Evolutionary conservation across 176 grass and related monocot species (phyloP).

Genomic region (Typha latifolia): DNA sequence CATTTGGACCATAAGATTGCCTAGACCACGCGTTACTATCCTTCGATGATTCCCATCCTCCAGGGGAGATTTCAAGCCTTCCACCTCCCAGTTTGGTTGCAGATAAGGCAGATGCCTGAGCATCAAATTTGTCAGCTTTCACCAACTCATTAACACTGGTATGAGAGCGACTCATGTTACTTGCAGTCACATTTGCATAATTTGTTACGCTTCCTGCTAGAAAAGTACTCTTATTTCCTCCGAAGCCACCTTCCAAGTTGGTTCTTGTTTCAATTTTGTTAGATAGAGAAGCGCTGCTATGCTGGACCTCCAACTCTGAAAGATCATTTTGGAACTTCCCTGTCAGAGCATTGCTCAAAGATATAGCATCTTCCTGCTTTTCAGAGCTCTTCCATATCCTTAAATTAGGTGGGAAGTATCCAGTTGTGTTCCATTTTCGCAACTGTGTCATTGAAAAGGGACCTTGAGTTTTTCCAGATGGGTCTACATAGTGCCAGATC

Average conservation of each 20-base stretch:
- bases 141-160: background rate
- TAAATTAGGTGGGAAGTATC: slow-evolving; percentile 75
- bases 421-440: slow-evolving; percentile 83
- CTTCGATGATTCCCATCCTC: background rate
- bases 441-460: slow-evolving; percentile 91
- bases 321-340: slow-evolving; percentile 82
- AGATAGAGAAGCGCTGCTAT: slow-evolving; percentile 28
- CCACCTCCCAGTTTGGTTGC: background rate
- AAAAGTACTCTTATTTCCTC: slow-evolving; percentile 3
- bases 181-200: background rate
- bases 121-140: background rate
- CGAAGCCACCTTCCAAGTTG: slow-evolving; percentile 28
- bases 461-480: slow-evolving; percentile 80
- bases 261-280: slow-evolving; percentile 19
- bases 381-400: slow-evolving; percentile 81
- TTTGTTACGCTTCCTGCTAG: slow-evolving; percentile 22
- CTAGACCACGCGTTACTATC: background rate
- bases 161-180: background rate
- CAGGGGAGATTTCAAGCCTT: background rate
- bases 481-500: slow-evolving; percentile 88
- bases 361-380: slow-evolving; percentile 81
- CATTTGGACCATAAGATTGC: background rate
- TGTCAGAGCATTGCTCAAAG: slow-evolving; percentile 69
- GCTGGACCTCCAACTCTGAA: slow-evolving; percentile 46
- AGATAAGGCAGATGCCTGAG: background rate